Evolutionary conservation across 2,329 filamentous ascomycete species (phyloP).

Genomic region (Nemania sp.): DNA sequence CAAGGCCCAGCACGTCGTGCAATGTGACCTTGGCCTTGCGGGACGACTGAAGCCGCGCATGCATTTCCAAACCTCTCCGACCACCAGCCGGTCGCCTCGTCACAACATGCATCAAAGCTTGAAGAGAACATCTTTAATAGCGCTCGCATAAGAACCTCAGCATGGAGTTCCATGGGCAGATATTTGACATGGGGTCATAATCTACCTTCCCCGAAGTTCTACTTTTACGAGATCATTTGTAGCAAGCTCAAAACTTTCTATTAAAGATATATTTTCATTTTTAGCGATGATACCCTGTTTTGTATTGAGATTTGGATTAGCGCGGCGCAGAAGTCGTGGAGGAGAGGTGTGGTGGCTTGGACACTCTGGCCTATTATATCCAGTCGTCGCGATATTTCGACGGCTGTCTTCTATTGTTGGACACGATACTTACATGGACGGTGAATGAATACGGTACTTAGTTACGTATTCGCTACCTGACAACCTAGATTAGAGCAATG

Average conservation of each 20-base stretch:
- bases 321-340: neutral
- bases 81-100: neutral
- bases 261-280: neutral
- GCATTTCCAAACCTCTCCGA: neutral
- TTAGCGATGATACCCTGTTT: slow-evolving; percentile 18
- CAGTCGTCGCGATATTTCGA: neutral
- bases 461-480: neutral
- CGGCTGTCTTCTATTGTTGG: neutral
- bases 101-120: neutral
- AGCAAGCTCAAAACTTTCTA: neutral
- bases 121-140: neutral
- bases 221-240: slow-evolving; percentile 1
- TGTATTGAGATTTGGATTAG: neutral
- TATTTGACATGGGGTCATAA: no score
- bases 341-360: neutral
- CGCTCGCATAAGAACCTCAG: no score
- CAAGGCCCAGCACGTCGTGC: neutral
- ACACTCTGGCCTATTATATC: slow-evolving; percentile 4
- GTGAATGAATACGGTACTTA: neutral
- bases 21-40: slow-evolving; percentile 3
- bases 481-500: slow-evolving; percentile 18
- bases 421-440: neutral
- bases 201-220: neutral
- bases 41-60: neutral
- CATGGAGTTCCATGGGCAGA: no score